Percentiles rank a stretch among this genome's conserved stretches.
These are phyloP conservation scores for Exutisphaerella laricina DNA, from an alignment of 2,329 filamentous ascomycete species.

Conservation along the genomic window DNA sequence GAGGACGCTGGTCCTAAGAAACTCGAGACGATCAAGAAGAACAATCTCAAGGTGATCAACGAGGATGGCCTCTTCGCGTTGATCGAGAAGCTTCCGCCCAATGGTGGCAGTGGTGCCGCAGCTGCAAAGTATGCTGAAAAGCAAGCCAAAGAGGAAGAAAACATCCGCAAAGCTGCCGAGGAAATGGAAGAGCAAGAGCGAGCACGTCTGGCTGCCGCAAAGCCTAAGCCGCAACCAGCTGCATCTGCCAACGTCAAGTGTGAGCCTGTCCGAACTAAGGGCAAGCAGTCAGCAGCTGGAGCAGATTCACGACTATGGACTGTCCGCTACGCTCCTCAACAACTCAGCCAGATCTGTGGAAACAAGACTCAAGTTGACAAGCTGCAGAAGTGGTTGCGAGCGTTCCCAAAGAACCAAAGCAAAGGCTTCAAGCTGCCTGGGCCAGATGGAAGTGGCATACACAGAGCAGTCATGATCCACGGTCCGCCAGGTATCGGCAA, in stretches of 20 bases:
- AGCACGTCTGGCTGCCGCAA: conserved; percentile 38
- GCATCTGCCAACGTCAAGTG: conserved; percentile 37
- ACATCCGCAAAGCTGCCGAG: conserved; percentile 70
- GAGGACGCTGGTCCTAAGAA: conserved; percentile 91
- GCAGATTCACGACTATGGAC: conserved; percentile 74
- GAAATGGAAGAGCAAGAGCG: conserved; percentile 80
- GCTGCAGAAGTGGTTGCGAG: conserved; percentile 78
- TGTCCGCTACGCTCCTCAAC: conserved; percentile 85
- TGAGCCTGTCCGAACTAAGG: conserved; percentile 32
- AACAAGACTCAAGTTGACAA: conserved; percentile 89
- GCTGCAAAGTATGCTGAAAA: conserved; percentile 82
- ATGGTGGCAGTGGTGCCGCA: conserved; percentile 81
- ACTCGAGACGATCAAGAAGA: conserved; percentile 72
- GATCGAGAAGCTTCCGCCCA: conserved; percentile 72
- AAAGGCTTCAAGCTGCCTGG: conserved; percentile 77
- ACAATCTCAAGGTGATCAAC: conserved; percentile 84
- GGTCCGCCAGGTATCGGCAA: conserved; percentile 96
- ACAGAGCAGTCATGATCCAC: conserved; percentile 88
- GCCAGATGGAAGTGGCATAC: conserved; percentile 73
- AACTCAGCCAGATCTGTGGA: conserved; percentile 83
- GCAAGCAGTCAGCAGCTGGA: conserved; percentile 34
- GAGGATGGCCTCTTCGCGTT: conserved; percentile 87
- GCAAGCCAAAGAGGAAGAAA: conserved; percentile 75
- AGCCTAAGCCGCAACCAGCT: conserved; percentile 30
- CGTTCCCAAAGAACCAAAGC: conserved; percentile 73